Evolutionary conservation across 371 early-diverging fungal genomes (phyloP).

Genomic region (Paraphysoderma sedebokerense): DNA sequence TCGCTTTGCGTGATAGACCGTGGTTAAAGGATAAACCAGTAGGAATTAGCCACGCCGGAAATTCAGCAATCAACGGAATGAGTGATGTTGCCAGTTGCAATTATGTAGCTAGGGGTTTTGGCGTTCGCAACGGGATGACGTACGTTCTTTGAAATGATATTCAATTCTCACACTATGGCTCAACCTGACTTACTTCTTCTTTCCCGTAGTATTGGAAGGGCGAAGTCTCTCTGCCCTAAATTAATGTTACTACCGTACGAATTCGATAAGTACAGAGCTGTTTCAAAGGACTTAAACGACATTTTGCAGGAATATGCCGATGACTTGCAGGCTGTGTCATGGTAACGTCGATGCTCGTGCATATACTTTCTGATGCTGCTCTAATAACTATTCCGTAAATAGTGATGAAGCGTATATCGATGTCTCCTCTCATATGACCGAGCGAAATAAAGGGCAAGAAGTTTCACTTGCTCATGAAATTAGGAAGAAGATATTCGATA

Average conservation of each 20-base stretch:
- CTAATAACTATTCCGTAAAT: neutral
- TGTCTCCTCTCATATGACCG: slow-evolving; percentile 27
- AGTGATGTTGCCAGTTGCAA: slow-evolving; percentile 26
- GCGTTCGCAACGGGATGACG: slow-evolving; percentile 27
- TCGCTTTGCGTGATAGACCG: slow-evolving; percentile 47
- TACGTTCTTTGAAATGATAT: neutral
- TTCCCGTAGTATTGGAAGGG: slow-evolving; percentile 14
- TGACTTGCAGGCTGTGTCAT: slow-evolving; percentile 60
- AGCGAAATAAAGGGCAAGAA: slow-evolving; percentile 13
- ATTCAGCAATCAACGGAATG: slow-evolving; percentile 1
- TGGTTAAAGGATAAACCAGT: slow-evolving; percentile 42
- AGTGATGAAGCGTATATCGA: slow-evolving; percentile 62
- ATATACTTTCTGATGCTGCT: slow-evolving; percentile 28
- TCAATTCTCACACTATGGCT: neutral
- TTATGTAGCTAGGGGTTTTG: slow-evolving; percentile 26
- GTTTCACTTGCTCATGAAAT: slow-evolving; percentile 25
- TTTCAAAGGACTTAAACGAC: slow-evolving; percentile 46
- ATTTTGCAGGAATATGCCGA: slow-evolving; percentile 43
- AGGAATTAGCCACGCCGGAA: slow-evolving; percentile 11
- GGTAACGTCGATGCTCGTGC: too few relatives aligned
- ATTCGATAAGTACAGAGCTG: slow-evolving; percentile 56
- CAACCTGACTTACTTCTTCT: neutral
- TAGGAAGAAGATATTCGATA: slow-evolving; percentile 24
- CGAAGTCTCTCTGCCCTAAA: slow-evolving; percentile 19
- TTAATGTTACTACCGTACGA: slow-evolving; percentile 37